phyloP scores from a whole-genome alignment of 1,139 yeast genomes.

The Tardiomyces blankii region DNA sequence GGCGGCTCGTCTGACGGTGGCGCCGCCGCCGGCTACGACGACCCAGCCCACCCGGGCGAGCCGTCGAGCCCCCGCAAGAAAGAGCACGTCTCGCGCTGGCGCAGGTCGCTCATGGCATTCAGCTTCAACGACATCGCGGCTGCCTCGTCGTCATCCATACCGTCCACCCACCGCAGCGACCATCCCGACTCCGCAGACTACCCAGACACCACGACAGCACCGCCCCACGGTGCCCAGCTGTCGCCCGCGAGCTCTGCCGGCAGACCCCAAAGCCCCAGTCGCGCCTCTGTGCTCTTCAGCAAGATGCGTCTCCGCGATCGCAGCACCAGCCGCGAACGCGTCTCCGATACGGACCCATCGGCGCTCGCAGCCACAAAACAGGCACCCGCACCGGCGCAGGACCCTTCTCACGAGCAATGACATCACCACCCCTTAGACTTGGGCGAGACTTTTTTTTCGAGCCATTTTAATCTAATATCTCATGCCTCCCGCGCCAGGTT shows the following conservation, averaged over 20 bases:
- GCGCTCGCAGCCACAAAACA: too few species aligned
- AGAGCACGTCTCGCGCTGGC: slow-evolving; percentile 16
- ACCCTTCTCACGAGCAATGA: too few species aligned
- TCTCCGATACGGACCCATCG: too few species aligned
- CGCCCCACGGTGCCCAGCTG: background rate
- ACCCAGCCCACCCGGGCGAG: background rate
- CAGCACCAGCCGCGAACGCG: background rate
- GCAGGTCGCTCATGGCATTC: slow-evolving; percentile 19
- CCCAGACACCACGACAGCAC: too few species aligned
- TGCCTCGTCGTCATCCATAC: too few species aligned
- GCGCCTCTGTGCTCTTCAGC: background rate
- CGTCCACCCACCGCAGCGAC: background rate
- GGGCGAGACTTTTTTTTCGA: too few species aligned
- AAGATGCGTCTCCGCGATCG: background rate
- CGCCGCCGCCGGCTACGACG: background rate
- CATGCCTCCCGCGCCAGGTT: too few species aligned
- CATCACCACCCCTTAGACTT: too few species aligned
- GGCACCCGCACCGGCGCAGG: too few species aligned
- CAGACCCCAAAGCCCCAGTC: background rate
- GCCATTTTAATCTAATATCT: too few species aligned
- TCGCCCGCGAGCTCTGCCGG: background rate
- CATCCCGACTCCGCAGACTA: background rate
- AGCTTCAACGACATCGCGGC: background rate
- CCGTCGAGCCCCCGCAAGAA: background rate
- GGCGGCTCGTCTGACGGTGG: background rate